Percentiles rank a stretch among this genome's conserved stretches.
These are phyloP conservation scores for Cystofilobasidium capitatum DNA, from an alignment of 768 basidiomycete species.

Conservation along the genomic window DNA sequence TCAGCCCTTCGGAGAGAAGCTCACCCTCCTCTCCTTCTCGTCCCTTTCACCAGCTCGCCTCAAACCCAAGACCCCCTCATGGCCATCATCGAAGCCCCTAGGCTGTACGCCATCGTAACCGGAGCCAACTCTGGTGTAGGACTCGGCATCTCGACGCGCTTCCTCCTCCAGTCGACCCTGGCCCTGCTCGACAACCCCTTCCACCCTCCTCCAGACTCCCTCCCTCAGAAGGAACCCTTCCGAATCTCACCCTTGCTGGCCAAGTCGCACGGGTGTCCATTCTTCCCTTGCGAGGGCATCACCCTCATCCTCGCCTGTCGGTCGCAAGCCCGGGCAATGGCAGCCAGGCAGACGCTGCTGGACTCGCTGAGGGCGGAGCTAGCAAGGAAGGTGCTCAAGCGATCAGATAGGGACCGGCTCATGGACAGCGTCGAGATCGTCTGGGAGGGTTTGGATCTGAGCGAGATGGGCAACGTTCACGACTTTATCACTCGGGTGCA, in stretches of 20 bases:
- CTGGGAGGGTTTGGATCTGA: constrained; percentile 58
- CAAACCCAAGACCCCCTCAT: too few species aligned
- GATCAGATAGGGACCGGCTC: constrained; percentile 51
- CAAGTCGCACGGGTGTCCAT: constrained; percentile 22
- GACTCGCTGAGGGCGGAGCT: constrained; percentile 47
- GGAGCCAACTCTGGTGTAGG: constrained; percentile 60
- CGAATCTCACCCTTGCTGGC: constrained; percentile 24
- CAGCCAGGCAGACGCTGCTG: constrained; percentile 51
- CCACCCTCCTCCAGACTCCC: constrained; percentile 42
- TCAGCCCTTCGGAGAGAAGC: too few species aligned
- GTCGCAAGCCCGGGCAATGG: constrained; percentile 53
- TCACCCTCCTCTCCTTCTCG: too few species aligned
- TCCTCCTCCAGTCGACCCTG: constrained; percentile 56
- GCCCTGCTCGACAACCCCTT: constrained; percentile 45
- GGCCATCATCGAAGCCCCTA: constrained; percentile 4
- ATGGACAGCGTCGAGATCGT: constrained; percentile 52
- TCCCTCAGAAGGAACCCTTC: constrained; percentile 37
- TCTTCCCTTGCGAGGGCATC: constrained; percentile 46
- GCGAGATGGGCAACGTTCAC: constrained; percentile 53
- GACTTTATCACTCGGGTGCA: constrained; percentile 52
- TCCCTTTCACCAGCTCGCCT: too few species aligned
- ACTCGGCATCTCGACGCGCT: constrained; percentile 69
- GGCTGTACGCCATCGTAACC: constrained; percentile 23
- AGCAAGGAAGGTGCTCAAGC: constrained; percentile 35
- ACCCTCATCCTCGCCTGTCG: constrained; percentile 76